Evolutionary conservation across 2,329 filamentous ascomycete species (phyloP), one percentile per base, ranked within the genome.

Genomic region (Penicillium brasilianum): DNA sequence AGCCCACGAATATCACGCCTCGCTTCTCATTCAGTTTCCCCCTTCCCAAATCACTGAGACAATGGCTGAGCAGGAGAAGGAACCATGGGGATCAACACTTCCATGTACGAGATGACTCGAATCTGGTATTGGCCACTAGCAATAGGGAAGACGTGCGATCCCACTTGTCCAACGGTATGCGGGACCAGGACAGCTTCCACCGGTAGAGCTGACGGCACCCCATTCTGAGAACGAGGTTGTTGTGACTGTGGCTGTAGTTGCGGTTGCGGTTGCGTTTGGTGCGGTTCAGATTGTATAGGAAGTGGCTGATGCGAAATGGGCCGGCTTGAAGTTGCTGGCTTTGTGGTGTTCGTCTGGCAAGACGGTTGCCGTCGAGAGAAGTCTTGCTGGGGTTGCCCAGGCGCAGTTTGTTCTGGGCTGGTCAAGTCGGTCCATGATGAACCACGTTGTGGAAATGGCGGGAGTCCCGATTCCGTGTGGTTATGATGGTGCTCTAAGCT

Each of bases 31-130:
- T n/a, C 34, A 18, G 1, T 16, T n/a, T n/a, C n/a, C n/a, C n/a
- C n/a, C n/a, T n/a, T 11, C 16, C 18, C 14, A 5, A 34, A 30
- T 44, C 13, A 43, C n/a, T 28, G 10, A 20, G 28, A 20, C 28
- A 25, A 14, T 16, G 22, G 37, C 37, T 55, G 52, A 2, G 52
- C n/a, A 22, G n/a, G 52, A 16, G 7, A 28, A 3, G 52, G 25
- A 14, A 36, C 25, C 25, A 44, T 44, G 39, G 52, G 52, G 5
- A 43, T 20, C 25, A 55, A 36, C 8, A 46, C 52, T 44, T 55
- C 52, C 52, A 55, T 14, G 14, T 46, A 55, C 28, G 52, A 55
- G 16, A 55, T 36, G 14, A 44, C 28, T 8, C 52, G 52, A 25
- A 55, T 36, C 18, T 55, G 52, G 11, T 32, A 54, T 36, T 54